phyloP scores from a whole-genome alignment of 1,284 basidiomycete genomes.

The Marasmius tenuissimus region DNA sequence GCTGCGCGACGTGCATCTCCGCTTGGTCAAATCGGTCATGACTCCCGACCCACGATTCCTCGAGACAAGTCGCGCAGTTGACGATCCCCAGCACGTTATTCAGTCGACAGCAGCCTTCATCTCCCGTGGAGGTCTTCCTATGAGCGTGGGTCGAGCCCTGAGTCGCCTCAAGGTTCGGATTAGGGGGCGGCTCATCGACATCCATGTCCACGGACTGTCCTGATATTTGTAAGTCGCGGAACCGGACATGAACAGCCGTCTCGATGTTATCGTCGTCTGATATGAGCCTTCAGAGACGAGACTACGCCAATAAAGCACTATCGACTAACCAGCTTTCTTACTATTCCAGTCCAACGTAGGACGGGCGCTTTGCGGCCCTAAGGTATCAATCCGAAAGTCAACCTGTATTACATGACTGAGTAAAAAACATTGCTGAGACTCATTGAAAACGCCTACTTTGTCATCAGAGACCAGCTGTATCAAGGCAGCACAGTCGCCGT shows the following conservation, averaged over 20 bases:
- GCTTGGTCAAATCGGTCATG: slow-evolving; percentile 31
- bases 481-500: slow-evolving; percentile 74
- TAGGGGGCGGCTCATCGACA: slow-evolving; percentile 18
- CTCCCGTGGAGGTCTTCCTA: slow-evolving; percentile 43
- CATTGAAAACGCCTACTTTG: slow-evolving; percentile 50
- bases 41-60: slow-evolving; percentile 39
- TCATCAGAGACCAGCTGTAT: slow-evolving; percentile 71
- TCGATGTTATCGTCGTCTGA: slow-evolving; percentile 83
- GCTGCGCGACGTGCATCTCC: slow-evolving; percentile 34
- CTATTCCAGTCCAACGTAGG: slow-evolving; percentile 74
- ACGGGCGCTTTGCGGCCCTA: slow-evolving; percentile 54
- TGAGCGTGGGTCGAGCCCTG: slow-evolving; percentile 32
- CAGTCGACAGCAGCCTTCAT: slow-evolving; percentile 50
- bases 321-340: slow-evolving; percentile 71
- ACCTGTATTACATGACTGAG: slow-evolving; percentile 40
- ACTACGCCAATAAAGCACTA: not conserved
- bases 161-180: not conserved
- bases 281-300: slow-evolving; percentile 2
- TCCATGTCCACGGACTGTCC: slow-evolving; percentile 7
- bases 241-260: slow-evolving; percentile 54
- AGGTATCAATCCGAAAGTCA: slow-evolving; percentile 65
- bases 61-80: slow-evolving; percentile 60
- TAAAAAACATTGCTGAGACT: not conserved
- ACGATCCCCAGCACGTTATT: slow-evolving; percentile 41
- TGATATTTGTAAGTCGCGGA: slow-evolving; percentile 24